Conservation (phyloP, 495 filamentous ascomycete species). For the Rhypophila decipiens region DNA sequence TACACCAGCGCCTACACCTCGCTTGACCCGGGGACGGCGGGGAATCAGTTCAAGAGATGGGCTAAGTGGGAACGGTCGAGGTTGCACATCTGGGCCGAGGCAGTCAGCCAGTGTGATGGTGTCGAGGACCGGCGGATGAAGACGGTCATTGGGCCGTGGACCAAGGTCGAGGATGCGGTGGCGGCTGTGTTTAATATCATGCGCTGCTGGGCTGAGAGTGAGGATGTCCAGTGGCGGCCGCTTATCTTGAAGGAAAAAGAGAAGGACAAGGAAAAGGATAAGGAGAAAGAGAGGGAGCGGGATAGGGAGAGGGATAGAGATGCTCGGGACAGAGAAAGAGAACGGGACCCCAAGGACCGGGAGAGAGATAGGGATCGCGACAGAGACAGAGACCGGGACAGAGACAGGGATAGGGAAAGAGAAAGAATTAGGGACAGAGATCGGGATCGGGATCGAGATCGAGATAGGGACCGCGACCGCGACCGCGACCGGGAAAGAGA, state of each 20-base stretch:
- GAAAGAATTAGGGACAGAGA: too few relatives aligned
- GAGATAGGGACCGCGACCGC: too few relatives aligned
- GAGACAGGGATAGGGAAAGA: too few relatives aligned
- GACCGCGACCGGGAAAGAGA: conserved; percentile 12
- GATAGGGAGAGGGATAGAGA: not conserved
- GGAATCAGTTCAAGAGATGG: conserved; percentile 9
- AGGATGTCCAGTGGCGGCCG: conserved; percentile 25
- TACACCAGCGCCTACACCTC: conserved; percentile 19
- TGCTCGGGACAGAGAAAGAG: conserved; percentile 6
- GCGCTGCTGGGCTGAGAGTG: conserved; percentile 23
- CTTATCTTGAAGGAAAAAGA: conserved; percentile 10
- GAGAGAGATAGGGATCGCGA: too few relatives aligned
- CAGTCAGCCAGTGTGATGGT: conserved; percentile 3
- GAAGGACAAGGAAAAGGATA: conserved; percentile 5
- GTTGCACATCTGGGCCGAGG: conserved; percentile 22
- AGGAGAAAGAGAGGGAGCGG: not conserved
- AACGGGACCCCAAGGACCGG: too few relatives aligned
- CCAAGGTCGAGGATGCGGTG: conserved; percentile 23
- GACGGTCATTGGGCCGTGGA: conserved; percentile 31
- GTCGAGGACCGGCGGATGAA: conserved; percentile 20
- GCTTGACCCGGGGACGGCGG: conserved; percentile 15
- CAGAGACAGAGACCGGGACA: too few relatives aligned
- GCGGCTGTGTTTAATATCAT: conserved; percentile 19
- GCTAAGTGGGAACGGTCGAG: conserved; percentile 10
- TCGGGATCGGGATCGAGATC: too few relatives aligned